Evolutionary conservation across 768 basidiomycete genomes (phyloP), one percentile per base, ranked within the genome.

Genomic region (Russula sp.): DNA sequence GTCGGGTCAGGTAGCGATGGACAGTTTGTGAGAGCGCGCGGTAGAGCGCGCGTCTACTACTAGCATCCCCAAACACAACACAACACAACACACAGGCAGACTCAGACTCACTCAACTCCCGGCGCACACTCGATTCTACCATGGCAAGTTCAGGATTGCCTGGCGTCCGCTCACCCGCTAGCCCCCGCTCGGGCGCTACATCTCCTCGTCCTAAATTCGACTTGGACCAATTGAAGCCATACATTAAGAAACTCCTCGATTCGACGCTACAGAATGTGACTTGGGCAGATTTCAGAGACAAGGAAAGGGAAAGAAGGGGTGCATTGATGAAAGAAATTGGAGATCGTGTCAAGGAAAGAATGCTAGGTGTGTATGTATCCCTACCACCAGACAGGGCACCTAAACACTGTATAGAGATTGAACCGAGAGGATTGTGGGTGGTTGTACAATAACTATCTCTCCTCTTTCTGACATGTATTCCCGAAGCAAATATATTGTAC

Each of bases 291-390:
- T 71, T 79, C 53, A 84, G 83, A 68, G 89, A 93, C 53, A 84
- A 83, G 68, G 89, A 93, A 58, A 79, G 82, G 31, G 88, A 91
- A 39, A 82, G 80, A 62, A 81, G 87, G 18, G 87, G 83, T 72
- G 78, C 74, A 6, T 89, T 88, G 86, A 91, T 89, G 72, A 89
- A 86, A 73, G 89, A 94, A 70, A 87, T 94, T 62, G 84, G 88
- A 20, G 88, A 89, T 69, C 81, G 91, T 52, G 83, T 94, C 49
- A 94, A 91, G 74, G 87, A 91, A 73, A 78, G 91, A 69, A 92
- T 92, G 89, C 68, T 90, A 57, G 77, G 78, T 78, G 61, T 61
- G 77, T 62, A 32, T n/a, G 9, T 9, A 20, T 34, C 48, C 22
- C 57, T 51, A 55, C 55, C 53, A 31, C 44, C 40, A 42, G 63